A percentile compares a stretch with the other conserved stretches of the same genome.
Evolutionary conservation across 441 rosid genomes (phyloP).

Genomic region (Gossypium laxum): DNA sequence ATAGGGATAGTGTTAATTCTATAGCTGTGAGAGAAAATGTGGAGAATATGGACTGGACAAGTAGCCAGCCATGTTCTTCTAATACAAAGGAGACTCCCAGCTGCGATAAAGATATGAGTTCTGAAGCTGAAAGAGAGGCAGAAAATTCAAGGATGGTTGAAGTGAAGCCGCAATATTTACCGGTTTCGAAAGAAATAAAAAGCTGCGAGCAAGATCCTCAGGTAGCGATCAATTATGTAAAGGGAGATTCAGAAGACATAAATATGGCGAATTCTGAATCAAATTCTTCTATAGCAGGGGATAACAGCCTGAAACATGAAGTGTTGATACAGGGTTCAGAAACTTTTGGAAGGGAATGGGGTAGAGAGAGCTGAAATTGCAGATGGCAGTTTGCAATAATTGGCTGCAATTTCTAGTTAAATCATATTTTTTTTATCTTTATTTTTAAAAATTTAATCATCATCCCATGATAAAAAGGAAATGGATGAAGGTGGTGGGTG

Average conservation of each 20-base stretch:
- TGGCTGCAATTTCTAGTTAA: slow-evolving; percentile 16
- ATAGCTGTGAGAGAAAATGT: slow-evolving; percentile 6
- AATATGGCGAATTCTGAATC: slow-evolving; percentile 1
- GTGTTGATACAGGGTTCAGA: slow-evolving; percentile 13
- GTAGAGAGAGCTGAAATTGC: slow-evolving; percentile 23
- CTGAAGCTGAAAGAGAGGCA: slow-evolving; percentile 3
- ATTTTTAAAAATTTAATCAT: slow-evolving; percentile 10
- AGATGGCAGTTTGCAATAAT: slow-evolving; percentile 13
- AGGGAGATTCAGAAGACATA: slow-evolving; percentile 3
- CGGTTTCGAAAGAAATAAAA: slow-evolving; percentile 8
- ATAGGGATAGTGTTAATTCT: background rate
- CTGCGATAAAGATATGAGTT: slow-evolving; percentile 4
- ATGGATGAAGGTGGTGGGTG: slow-evolving; percentile 9
- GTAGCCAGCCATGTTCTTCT: slow-evolving; percentile 14
- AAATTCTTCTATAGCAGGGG: background rate
- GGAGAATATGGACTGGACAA: slow-evolving; percentile 10
- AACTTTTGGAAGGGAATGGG: slow-evolving; percentile 9
- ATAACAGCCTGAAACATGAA: slow-evolving; percentile 12
- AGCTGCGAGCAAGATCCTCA: slow-evolving; percentile 12
- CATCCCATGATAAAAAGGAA: slow-evolving; percentile 22
- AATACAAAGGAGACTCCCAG: slow-evolving; percentile 8
- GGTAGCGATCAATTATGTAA: background rate
- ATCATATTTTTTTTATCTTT: slow-evolving; percentile 13
- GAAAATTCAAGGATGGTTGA: slow-evolving; percentile 12
- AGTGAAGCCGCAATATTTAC: background rate